These are phyloP conservation scores for Volvox carteri DNA, from an alignment of 163 green algal genomes.

Conservation along the genomic window DNA sequence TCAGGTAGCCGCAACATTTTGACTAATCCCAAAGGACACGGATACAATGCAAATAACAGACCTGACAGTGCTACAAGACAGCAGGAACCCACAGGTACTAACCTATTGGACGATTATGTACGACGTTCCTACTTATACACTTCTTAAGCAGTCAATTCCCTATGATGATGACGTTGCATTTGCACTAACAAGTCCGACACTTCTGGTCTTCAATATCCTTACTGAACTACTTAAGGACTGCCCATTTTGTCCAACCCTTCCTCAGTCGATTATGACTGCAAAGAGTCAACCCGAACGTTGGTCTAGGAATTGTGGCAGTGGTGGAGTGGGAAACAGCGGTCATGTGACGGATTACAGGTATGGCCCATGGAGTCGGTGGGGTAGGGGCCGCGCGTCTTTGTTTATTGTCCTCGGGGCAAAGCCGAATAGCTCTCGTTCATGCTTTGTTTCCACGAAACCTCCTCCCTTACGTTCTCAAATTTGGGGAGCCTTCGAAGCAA, in stretches of 20 bases:
- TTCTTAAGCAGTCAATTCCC: too few species aligned
- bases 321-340: constrained; percentile 28
- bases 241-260: too few species aligned
- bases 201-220: too few species aligned
- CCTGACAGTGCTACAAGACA: too few species aligned
- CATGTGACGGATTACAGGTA: constrained; percentile 34
- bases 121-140: too few species aligned
- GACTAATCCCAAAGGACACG: not conserved
- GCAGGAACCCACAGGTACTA: too few species aligned
- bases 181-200: too few species aligned
- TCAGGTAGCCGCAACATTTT: constrained; percentile 41
- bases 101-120: too few species aligned
- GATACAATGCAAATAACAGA: too few species aligned
- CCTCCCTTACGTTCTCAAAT: not conserved
- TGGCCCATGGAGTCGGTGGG: not conserved
- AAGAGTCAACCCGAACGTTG: constrained; percentile 23
- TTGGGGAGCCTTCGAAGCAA: not conserved
- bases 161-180: too few species aligned
- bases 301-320: constrained; percentile 43
- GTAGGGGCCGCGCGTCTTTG: not conserved
- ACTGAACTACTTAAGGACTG: too few species aligned
- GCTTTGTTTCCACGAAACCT: not conserved
- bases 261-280: constrained; percentile 23
- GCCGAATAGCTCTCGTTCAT: not conserved
- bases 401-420: not conserved